Evolutionary conservation across 805 yeast genomes (phyloP), one percentile per base, ranked within the genome.

Genomic region (Wickerhamomyces chambardii): DNA sequence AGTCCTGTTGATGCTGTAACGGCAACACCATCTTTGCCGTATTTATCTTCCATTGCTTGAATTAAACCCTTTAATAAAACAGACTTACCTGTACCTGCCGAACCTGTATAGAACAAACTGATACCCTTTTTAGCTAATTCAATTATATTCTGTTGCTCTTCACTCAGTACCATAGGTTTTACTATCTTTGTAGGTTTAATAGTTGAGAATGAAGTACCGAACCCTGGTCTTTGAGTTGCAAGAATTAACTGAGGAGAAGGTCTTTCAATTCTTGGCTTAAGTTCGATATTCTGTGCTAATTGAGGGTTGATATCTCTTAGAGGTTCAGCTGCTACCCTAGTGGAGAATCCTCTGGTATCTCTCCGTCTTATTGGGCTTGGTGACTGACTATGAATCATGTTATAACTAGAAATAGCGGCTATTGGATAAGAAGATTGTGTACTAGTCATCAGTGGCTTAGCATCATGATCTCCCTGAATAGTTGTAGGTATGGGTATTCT

Each of bases 71-170:
- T 69, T 34, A 92, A 61, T n/a, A 92, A 63, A 4, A 92, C 81
- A 2, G 98, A 90, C 53, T 92, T 92, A 52, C 98, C 98, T 0
- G 98, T 92, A 49, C 98, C 98, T 0, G 98, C 98, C 25, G 97
- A 86, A 34, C 98, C 98, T 0, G 98, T 92, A 54, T 84, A 92
- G 52, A 92, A 92, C 3, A 92, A 59, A 39, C 80, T 84, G 15
- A 64, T 60, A 0, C 94, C 87, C 17, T 63, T 51, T 30, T 73
- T 57, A 0, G 80, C 95, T 36, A 84, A 57, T 9, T 75, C 71
- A 10, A 84, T 66, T 17, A 92, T 75, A 33, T 68, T 59, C 37
- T 70, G 68, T 50, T 84, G 94, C 49, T 84, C 92, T 17, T 66
- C 66, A 44, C 76, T 69, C 9, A 74, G 48, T 6, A 53, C 39